These are phyloP conservation scores for Hippophae rhamnoides DNA, from an alignment of 306 rosid species.

Conservation along the genomic window DNA sequence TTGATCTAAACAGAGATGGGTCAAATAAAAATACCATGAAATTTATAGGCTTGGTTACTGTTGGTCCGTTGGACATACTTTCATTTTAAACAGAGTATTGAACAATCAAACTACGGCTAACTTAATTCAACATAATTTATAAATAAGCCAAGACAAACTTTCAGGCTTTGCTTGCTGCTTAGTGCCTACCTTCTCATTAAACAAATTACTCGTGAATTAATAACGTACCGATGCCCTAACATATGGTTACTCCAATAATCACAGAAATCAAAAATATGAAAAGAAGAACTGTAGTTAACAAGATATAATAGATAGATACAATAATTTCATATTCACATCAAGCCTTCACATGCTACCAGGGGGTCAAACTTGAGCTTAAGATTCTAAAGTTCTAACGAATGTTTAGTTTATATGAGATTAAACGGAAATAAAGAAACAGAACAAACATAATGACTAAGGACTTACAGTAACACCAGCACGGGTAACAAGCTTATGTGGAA, in stretches of 20 bases:
- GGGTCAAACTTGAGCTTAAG: not conserved
- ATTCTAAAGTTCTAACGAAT: too few species aligned
- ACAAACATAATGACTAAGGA: constrained; percentile 16
- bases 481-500: constrained; percentile 68
- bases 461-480: constrained; percentile 87
- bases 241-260: not conserved
- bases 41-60: not conserved
- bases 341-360: not conserved
- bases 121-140: too few species aligned
- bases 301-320: not conserved
- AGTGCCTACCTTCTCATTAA: too few species aligned
- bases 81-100: not conserved
- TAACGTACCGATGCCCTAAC: too few species aligned
- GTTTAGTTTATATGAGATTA: too few species aligned
- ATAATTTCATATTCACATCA: not conserved
- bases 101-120: not conserved
- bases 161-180: too few species aligned
- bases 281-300: not conserved
- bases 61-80: not conserved
- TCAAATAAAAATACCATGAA: not conserved
- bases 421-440: not conserved
- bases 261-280: not conserved
- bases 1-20: too few species aligned
- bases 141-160: too few species aligned
- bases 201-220: too few species aligned